Conservation (phyloP, 1,139 yeast species). For the Schwanniomyces etchellsii region DNA sequence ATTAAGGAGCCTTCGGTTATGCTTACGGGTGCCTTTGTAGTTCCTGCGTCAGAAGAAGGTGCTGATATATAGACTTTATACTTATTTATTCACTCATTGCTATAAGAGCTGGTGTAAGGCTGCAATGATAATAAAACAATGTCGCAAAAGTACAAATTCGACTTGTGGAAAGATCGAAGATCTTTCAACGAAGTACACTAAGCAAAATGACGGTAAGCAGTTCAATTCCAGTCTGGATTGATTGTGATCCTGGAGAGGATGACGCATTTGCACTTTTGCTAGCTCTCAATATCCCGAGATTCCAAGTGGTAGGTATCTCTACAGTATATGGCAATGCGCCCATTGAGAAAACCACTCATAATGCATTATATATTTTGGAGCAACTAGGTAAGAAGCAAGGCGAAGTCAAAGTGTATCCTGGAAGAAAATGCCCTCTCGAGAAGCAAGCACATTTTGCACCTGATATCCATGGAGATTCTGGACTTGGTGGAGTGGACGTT, state of each 20-base stretch:
- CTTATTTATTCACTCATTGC: too few relatives aligned
- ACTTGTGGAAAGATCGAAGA: background rate
- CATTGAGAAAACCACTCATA: constrained; percentile 59
- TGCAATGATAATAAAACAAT: too few relatives aligned
- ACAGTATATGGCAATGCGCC: constrained; percentile 83
- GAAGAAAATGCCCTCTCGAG: constrained; percentile 53
- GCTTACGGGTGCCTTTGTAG: constrained; percentile 73
- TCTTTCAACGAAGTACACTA: background rate
- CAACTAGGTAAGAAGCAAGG: constrained; percentile 41
- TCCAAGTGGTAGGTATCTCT: constrained; percentile 65
- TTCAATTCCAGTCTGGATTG: constrained; percentile 69
- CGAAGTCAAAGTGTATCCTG: constrained; percentile 60
- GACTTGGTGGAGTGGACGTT: constrained; percentile 66
- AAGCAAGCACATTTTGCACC: constrained; percentile 49
- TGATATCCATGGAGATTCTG: constrained; percentile 67
- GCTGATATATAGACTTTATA: constrained; percentile 13
- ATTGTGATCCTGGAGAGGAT: constrained; percentile 92
- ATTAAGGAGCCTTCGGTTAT: constrained; percentile 81
- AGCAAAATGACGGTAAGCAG: background rate
- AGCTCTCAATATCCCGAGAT: constrained; percentile 53
- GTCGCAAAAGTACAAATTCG: too few relatives aligned
- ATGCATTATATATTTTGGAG: constrained; percentile 63
- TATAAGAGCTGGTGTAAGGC: constrained; percentile 1
- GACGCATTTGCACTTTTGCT: constrained; percentile 75
- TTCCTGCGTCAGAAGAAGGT: constrained; percentile 52